Evolutionary conservation across 2,329 filamentous ascomycete genomes (phyloP).

Genomic region (Colletotrichum neosansevieriae): DNA sequence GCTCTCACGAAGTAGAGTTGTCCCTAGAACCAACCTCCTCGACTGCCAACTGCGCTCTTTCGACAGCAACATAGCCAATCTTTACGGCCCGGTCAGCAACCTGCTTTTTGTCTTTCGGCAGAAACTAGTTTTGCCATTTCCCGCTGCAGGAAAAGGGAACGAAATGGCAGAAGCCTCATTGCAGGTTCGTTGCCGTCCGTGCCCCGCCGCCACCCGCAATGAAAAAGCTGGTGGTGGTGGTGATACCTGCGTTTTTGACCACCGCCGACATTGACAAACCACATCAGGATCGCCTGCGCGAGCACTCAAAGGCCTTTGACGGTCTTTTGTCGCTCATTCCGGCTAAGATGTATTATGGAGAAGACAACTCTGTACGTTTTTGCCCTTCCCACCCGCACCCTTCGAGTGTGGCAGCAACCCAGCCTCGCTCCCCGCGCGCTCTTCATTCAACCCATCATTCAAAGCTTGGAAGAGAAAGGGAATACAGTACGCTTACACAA

Average conservation of each 20-base stretch:
- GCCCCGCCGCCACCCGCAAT: conserved; percentile 38
- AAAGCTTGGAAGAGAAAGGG: background rate
- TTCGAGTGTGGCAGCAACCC: background rate
- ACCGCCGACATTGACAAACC: conserved; percentile 24
- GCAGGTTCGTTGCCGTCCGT: conserved; percentile 56
- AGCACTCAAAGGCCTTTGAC: conserved; percentile 81
- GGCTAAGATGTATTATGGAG: conserved; percentile 89
- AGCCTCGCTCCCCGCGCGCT: background rate
- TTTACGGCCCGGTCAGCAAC: background rate
- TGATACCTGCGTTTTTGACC: conserved; percentile 20
- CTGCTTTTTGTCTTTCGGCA: background rate
- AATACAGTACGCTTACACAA: conserved; percentile 11
- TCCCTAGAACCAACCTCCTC: conserved; percentile 10
- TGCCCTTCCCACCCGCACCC: conserved; percentile 29
- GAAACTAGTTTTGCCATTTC: background rate
- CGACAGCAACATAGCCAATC: conserved; percentile 3
- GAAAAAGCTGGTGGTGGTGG: conserved; percentile 21
- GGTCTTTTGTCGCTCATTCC: conserved; percentile 89
- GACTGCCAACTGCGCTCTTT: conserved; percentile 7
- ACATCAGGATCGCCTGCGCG: conserved; percentile 43
- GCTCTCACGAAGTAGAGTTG: conserved; percentile 24
- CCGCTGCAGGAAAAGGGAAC: background rate
- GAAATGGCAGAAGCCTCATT: conserved; percentile 60
- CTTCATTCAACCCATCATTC: background rate
- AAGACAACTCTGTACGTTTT: conserved; percentile 82